Conservation (phyloP, 1,284 basidiomycete species). For the Athelia sp. region DNA sequence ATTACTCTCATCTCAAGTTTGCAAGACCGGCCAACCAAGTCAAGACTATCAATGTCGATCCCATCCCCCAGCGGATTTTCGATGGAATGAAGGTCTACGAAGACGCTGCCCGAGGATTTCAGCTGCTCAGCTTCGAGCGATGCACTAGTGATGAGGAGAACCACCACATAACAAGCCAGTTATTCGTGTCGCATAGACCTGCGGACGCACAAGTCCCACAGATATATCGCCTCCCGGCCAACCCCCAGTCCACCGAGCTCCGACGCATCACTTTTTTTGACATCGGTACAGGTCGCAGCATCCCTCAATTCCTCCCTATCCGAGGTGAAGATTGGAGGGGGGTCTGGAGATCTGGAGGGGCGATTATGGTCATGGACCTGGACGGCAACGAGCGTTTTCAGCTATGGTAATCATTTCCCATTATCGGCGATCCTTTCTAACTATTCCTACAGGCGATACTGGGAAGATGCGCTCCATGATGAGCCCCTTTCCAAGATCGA, state of each 20-base stretch:
- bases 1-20: slow-evolving; percentile 20
- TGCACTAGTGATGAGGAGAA: slow-evolving; percentile 8
- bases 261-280: slow-evolving; percentile 31
- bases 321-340: slow-evolving; percentile 33
- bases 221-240: slow-evolving; percentile 25
- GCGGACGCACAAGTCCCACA: slow-evolving; percentile 29
- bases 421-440: not conserved
- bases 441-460: slow-evolving; percentile 28
- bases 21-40: slow-evolving; percentile 28
- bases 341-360: slow-evolving; percentile 25
- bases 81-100: slow-evolving; percentile 29
- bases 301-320: slow-evolving; percentile 21
- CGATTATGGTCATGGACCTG: slow-evolving; percentile 33
- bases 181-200: slow-evolving; percentile 30
- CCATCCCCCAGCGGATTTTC: slow-evolving; percentile 22
- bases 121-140: slow-evolving; percentile 17
- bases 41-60: slow-evolving; percentile 27
- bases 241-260: slow-evolving; percentile 18
- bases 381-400: slow-evolving; percentile 35
- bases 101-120: slow-evolving; percentile 26
- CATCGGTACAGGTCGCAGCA: slow-evolving; percentile 28
- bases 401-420: slow-evolving; percentile 22
- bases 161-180: slow-evolving; percentile 10
- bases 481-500: slow-evolving; percentile 23
- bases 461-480: slow-evolving; percentile 26